Evolutionary conservation across 495 filamentous ascomycete species (phyloP), one percentile per base, ranked within the genome.

Genomic region (Penicillium nucicola): DNA sequence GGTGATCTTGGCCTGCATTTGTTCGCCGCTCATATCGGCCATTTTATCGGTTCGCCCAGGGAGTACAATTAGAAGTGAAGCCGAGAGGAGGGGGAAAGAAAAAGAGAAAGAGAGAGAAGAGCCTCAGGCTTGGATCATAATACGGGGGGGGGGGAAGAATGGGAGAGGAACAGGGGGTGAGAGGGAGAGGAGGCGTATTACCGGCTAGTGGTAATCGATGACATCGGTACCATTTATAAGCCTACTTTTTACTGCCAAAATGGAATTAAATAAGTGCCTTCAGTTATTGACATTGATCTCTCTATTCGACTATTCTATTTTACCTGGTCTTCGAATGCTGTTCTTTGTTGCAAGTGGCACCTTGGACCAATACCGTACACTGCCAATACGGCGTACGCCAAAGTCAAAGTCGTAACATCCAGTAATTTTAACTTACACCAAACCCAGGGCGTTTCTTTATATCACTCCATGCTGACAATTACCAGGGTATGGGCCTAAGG

Each of bases 1-100:
- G 67, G 95, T 91, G 67, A 98, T 98, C 77, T 88, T 89, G 62
- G 86, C 82, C 74, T 89, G 86, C 75, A 88, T 87, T 66, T 86
- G 82, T 69, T 86, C 84, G 58, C 81, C 80, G 63, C 70, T 82
- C 78, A 84, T 83, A 61, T 85, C 84, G 72, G 81, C 72, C 76
- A 79, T 81, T 41, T 60, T 74, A 55, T 58, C 65, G 62, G 44
- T 58, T 23, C 41, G 42, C 65, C 65, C 64, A 61, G 50, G 43
- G 55, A 50, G 42, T 43, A 50, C 54, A 61, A 64, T 62, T 50
- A 20, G 15, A 30, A 50, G 45, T 47, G 30, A 50, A 50, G 34
- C 20, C 14, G 30, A 35, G 48, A 30, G 17, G 35, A 36, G 48
- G 40, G 37, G 32, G n/a, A 19, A 44, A 43, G 40, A 43, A 42